Conservation (phyloP, 441 rosid genomes). For the Populus tomentosa region DNA sequence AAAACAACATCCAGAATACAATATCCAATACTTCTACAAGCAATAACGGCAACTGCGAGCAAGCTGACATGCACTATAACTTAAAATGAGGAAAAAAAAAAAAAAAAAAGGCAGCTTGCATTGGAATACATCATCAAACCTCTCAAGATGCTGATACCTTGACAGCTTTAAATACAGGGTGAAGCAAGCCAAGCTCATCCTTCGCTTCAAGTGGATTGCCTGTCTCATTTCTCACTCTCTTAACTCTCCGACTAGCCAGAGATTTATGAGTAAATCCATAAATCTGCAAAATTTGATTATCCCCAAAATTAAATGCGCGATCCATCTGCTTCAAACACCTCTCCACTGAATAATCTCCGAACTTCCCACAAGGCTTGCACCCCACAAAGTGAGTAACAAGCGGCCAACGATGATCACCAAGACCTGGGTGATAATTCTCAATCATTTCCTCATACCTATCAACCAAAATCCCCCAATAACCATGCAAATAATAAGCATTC, state of each 20-base stretch:
- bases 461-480: conserved; percentile 89
- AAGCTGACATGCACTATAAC: conserved; percentile 15
- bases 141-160: conserved; percentile 26
- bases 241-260: conserved; percentile 69
- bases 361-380: conserved; percentile 67
- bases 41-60: conserved; percentile 9
- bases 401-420: conserved; percentile 92
- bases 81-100: background rate
- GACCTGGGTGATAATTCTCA: conserved; percentile 75
- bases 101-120: background rate
- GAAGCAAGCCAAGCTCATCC: conserved; percentile 77
- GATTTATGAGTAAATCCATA: conserved; percentile 85
- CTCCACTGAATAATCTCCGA: conserved; percentile 84
- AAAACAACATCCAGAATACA: background rate
- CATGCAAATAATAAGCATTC: conserved; percentile 80
- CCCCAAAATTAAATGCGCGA: conserved; percentile 83
- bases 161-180: conserved; percentile 54
- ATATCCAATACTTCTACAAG: conserved; percentile 15
- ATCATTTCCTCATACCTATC: conserved; percentile 88
- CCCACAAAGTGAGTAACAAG: conserved; percentile 89
- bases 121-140: conserved; percentile 2
- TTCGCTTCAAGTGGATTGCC: conserved; percentile 62
- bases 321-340: conserved; percentile 92
- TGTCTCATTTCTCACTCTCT: conserved; percentile 76
- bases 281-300: conserved; percentile 79